Conservation (phyloP, 345 rosid genomes). For the Cardamine occulta region DNA sequence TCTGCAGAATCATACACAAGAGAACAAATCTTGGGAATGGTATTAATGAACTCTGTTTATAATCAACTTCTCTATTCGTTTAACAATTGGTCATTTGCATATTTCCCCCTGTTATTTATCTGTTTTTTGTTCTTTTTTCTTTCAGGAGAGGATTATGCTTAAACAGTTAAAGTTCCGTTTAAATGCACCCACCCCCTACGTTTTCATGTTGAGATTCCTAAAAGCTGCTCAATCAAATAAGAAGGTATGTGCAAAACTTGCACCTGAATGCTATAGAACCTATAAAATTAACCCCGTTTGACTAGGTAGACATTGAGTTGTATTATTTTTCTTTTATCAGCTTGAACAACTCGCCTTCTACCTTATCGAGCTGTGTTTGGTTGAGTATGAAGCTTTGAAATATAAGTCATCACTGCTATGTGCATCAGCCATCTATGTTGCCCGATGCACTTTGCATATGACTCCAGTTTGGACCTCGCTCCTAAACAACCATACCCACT, state of each 20-base stretch:
- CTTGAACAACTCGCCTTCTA: conserved; percentile 85
- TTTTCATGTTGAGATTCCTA: conserved; percentile 91
- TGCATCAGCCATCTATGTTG: conserved; percentile 86
- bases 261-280: conserved; percentile 9
- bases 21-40: conserved; percentile 76
- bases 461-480: conserved; percentile 80
- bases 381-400: conserved; percentile 76
- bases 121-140: background rate
- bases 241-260: conserved; percentile 50
- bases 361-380: conserved; percentile 81
- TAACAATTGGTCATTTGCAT: background rate
- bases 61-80: background rate
- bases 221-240: conserved; percentile 88
- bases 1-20: conserved; percentile 88
- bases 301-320: conserved; percentile 9
- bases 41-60: conserved; percentile 31
- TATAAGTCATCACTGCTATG: conserved; percentile 84
- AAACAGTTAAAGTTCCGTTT: conserved; percentile 80
- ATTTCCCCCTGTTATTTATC: background rate
- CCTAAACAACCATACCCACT: conserved; percentile 65
- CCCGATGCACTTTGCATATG: conserved; percentile 69
- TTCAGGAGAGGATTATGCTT: conserved; percentile 81
- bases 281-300: background rate
- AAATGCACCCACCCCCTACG: conserved; percentile 84
- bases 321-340: conserved; percentile 45